Percentiles rank a stretch among this genome's conserved stretches.
These are phyloP conservation scores for Aspergillus niger DNA, from an alignment of 2,329 filamentous ascomycete species.

Conservation along the genomic window DNA sequence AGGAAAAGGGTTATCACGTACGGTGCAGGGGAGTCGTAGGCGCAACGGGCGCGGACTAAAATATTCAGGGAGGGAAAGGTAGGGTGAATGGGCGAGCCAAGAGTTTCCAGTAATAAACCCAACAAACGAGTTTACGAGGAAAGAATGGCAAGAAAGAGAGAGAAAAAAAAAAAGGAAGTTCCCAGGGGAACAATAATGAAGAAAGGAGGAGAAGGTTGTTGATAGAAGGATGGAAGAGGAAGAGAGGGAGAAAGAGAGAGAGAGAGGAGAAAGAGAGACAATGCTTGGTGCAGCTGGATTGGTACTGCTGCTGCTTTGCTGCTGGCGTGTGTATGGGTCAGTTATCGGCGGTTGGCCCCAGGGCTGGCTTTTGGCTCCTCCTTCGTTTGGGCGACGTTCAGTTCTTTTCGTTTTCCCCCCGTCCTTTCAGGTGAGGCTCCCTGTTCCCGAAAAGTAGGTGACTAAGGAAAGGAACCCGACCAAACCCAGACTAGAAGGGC, in stretches of 20 bases:
- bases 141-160: not conserved
- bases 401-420: not conserved
- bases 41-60: slow-evolving; percentile 33
- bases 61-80: slow-evolving; percentile 25
- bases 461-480: slow-evolving; percentile 16
- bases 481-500: slow-evolving; percentile 11
- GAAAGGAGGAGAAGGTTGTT: slow-evolving; percentile 21
- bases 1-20: slow-evolving; percentile 38
- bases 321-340: slow-evolving; percentile 32
- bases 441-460: slow-evolving; percentile 11
- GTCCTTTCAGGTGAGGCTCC: slow-evolving; percentile 15
- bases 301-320: not conserved
- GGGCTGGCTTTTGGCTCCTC: slow-evolving; percentile 10
- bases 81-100: slow-evolving; percentile 14
- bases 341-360: slow-evolving; percentile 21
- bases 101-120: slow-evolving; percentile 5
- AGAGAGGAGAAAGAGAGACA: slow-evolving; percentile 15
- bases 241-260: slow-evolving; percentile 17
- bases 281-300: not conserved
- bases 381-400: slow-evolving; percentile 11
- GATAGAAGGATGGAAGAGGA: slow-evolving; percentile 11
- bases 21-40: slow-evolving; percentile 29
- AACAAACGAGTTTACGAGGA: slow-evolving; percentile 12
- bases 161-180: slow-evolving; percentile 8
- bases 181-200: slow-evolving; percentile 21